Percentiles rank a stretch among this genome's conserved stretches.
These are phyloP conservation scores for Sporothrix globosa DNA, from an alignment of 2,329 filamentous ascomycete species.

Conservation along the genomic window DNA sequence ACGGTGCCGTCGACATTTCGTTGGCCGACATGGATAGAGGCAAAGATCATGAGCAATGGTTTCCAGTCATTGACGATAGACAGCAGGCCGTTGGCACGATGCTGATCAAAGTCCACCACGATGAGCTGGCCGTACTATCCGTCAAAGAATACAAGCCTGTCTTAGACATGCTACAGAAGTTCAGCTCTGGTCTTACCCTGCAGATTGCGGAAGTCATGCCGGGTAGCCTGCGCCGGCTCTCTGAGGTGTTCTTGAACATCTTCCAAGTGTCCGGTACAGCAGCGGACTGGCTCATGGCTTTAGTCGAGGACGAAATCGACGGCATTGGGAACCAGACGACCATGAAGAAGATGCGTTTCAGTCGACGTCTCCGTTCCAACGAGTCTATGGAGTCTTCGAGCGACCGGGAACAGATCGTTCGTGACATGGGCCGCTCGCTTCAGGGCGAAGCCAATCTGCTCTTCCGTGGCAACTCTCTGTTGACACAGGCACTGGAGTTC, in stretches of 20 bases:
- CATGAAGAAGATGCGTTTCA: constrained; percentile 73
- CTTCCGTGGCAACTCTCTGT: constrained; percentile 90
- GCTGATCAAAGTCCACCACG: constrained; percentile 78
- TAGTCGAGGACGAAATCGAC: constrained; percentile 97
- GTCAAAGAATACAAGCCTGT: constrained; percentile 82
- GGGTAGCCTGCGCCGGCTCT: constrained; percentile 74
- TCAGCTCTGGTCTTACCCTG: constrained; percentile 79
- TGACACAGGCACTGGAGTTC: constrained; percentile 90
- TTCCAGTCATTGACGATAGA: constrained; percentile 75
- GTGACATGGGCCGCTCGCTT: constrained; percentile 77
- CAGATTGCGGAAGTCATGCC: constrained; percentile 81
- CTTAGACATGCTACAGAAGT: constrained; percentile 80
- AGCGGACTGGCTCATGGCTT: constrained; percentile 85
- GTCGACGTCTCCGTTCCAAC: constrained; percentile 69
- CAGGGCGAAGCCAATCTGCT: constrained; percentile 90
- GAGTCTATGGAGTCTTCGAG: constrained; percentile 65
- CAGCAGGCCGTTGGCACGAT: constrained; percentile 80
- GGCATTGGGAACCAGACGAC: constrained; percentile 82
- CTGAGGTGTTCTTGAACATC: constrained; percentile 88
- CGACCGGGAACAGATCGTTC: constrained; percentile 71
- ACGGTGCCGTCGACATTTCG: constrained; percentile 78
- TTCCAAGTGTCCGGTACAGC: constrained; percentile 89
- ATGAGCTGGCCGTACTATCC: constrained; percentile 88
- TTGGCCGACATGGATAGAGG: constrained; percentile 77
- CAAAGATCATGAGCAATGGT: constrained; percentile 85